Evolutionary conservation across 2,329 filamentous ascomycete species (phyloP).

Genomic region (Penicillium sp.): DNA sequence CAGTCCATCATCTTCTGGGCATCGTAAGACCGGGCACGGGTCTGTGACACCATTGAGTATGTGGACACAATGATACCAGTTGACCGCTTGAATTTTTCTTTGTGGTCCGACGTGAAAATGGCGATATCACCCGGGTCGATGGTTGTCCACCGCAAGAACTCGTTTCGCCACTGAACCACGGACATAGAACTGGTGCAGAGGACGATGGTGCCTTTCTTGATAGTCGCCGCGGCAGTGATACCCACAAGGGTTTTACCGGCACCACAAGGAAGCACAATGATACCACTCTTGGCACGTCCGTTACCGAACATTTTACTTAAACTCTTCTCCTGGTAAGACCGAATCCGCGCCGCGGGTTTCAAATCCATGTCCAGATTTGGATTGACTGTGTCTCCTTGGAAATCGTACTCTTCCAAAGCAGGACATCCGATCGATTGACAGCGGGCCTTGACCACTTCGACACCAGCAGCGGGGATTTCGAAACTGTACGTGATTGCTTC

Average conservation of each 20-base stretch:
- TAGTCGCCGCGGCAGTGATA: constrained; percentile 96
- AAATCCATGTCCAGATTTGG: constrained; percentile 93
- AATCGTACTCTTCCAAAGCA: constrained; percentile 95
- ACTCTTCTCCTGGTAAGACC: constrained; percentile 86
- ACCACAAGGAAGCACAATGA: constrained; percentile 94
- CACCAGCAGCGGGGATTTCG: constrained; percentile 77
- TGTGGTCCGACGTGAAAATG: constrained; percentile 91
- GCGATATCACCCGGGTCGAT: constrained; percentile 91
- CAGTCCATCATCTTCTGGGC: constrained; percentile 98
- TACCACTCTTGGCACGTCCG: constrained; percentile 91
- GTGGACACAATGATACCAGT: constrained; percentile 97
- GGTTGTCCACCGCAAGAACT: constrained; percentile 99
- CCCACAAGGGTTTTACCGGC: constrained; percentile 96
- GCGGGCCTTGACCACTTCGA: constrained; percentile 84
- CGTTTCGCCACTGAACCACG: constrained; percentile 91
- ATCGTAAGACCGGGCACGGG: constrained; percentile 82
- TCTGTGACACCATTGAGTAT: constrained; percentile 98
- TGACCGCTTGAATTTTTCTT: constrained; percentile 78
- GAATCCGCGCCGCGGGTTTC: constrained; percentile 50
- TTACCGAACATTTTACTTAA: constrained; percentile 99
- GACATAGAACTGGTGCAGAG: constrained; percentile 98
- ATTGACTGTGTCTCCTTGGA: constrained; percentile 85
- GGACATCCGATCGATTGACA: constrained; percentile 85
- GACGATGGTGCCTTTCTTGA: constrained; percentile 94
- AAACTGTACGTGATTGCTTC: constrained; percentile 89